Evolutionary conservation across 1,284 basidiomycete species (phyloP), one percentile per base, ranked within the genome.

Genomic region (Salmacisia buchloeana): DNA sequence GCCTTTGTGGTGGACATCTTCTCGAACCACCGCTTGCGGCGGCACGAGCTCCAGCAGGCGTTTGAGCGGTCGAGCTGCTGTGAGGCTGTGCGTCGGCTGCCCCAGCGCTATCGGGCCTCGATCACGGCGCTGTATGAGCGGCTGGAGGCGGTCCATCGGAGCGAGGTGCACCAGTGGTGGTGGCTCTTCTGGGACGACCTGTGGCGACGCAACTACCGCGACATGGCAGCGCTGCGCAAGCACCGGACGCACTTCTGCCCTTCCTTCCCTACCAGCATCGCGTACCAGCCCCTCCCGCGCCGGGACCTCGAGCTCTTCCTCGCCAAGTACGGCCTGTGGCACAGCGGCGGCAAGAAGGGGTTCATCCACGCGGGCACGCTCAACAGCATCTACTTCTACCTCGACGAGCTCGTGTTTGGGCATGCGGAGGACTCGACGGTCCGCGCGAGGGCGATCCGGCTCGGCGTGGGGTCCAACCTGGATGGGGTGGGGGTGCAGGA

Each of bases 151-250:
- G 86, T 89, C 43, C 82, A 85, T 1, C 74, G 73, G 0, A 84
- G 84, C 0, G 82, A 84, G 66, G 80, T 86, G 0, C 81, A 85
- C n/a, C 84, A 85, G 1, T 91, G 89, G 87, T 92, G 90, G 89
- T 91, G 88, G 76, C 83, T 90, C 7, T 86, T 89, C 71, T 91
- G 88, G 86, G 88, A 89, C 65, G 71, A 85, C 78, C 25, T 73
- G 57, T 71, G 62, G 69, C 60, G 72, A 7, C 63, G 66, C 41
- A 77, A 76, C 62, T 64, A 54, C 34, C 60, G 39, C 25, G 67
- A 72, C 62, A 70, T 70, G 60, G 34, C 38, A 38, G 57, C 89
- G 86, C 87, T 83, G 86, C 66, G 82, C 86, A 67, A 89, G 89
- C 76, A 80, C 84, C 70, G 83, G 83, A 58, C 61, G 31, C 58